These are phyloP conservation scores for Pseudozyma tsukubaensis DNA, from an alignment of 1,284 basidiomycete genomes.

Conservation along the genomic window DNA sequence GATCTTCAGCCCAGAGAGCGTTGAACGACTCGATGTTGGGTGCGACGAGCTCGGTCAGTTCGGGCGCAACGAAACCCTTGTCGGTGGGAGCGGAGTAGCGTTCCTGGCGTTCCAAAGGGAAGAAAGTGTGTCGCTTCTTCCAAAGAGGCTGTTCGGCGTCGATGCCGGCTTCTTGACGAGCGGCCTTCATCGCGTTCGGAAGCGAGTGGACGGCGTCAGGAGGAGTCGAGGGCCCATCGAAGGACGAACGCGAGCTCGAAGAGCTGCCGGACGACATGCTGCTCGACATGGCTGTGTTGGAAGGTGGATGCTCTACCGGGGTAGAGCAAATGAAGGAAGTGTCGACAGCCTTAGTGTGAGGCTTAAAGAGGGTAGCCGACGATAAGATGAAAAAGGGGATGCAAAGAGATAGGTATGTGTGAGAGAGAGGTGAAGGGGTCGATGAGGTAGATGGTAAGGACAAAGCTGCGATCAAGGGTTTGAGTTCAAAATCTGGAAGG, in stretches of 20 bases:
- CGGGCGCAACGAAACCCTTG: slow-evolving; percentile 79
- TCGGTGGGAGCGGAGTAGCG: slow-evolving; percentile 82
- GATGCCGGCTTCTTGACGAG: slow-evolving; percentile 37
- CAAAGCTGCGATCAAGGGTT: not conserved
- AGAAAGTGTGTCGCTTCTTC: slow-evolving; percentile 73
- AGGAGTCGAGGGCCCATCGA: slow-evolving; percentile 47
- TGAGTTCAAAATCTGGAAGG: slow-evolving; percentile 1
- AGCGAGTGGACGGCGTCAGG: slow-evolving; percentile 38
- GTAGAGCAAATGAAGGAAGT: not conserved
- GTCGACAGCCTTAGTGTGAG: no score
- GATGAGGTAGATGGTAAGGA: not conserved
- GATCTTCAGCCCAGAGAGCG: slow-evolving; percentile 74
- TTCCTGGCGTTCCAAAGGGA: slow-evolving; percentile 85
- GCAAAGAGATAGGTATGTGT: not conserved
- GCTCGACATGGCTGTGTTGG: slow-evolving; percentile 22
- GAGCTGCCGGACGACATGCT: slow-evolving; percentile 51
- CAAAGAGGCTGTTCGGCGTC: slow-evolving; percentile 39
- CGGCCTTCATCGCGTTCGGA: slow-evolving; percentile 43
- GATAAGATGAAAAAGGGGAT: not conserved
- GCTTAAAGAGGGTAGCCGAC: not conserved
- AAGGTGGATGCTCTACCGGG: not conserved
- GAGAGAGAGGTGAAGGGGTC: not conserved
- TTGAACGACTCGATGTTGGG: slow-evolving; percentile 98
- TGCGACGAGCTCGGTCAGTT: slow-evolving; percentile 90
- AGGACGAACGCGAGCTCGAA: slow-evolving; percentile 47